Base-by-base conservation (phyloP, 495 filamentous ascomycete genomes). In the Penicillium mononematosum region DNA sequence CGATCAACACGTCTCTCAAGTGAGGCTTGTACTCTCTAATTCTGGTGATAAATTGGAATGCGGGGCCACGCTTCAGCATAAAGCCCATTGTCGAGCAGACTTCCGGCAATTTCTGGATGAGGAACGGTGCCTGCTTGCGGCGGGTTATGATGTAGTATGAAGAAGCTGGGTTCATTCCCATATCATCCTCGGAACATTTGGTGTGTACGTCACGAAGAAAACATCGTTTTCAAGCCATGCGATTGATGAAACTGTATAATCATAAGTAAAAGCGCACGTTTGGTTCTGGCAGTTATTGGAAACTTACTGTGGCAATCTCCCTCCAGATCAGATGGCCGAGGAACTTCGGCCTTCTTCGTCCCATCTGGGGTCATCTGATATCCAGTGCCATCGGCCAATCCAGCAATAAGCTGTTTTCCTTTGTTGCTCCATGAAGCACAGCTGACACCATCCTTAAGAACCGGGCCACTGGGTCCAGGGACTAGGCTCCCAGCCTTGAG, bases 331-430 rank as follows among this genome's bases (percentile, higher is more conserved):
- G 90, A 83, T 7, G 93, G 91, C 39, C 84, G 81, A 32, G 94
- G 93, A 41, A 98, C 88, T 41, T 84, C 78, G 20, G 79, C 91
- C 69, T 91, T 94, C 19, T 81, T 79, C 14, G 75, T 77, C 31
- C 92, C 94, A 49, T 89, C 81, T 0, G 88, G 89, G 2, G 87
- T 90, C 84, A 97, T 86, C 66, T 96, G 93, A 56, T 81, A 85
- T 38, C 86, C 84, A 20, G 85, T 85, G 48, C 93, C 94, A 71
- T 96, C 84, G 17, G 79, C 86, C 61, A 95, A 81, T 29, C 95
- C 95, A 60, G 91, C 95, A 6, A 97, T 82, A 22, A 99, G 77
- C 68, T 96, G 92, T 68, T 96, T 98, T 42, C 95, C 95, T 62
- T 85, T 89, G 50, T 83, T 86, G 67, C 93, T 98, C 95, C 95